Evolutionary conservation across 768 basidiomycete genomes (phyloP), one percentile per base, ranked within the genome.

Genomic region (Trametes cingulata): DNA sequence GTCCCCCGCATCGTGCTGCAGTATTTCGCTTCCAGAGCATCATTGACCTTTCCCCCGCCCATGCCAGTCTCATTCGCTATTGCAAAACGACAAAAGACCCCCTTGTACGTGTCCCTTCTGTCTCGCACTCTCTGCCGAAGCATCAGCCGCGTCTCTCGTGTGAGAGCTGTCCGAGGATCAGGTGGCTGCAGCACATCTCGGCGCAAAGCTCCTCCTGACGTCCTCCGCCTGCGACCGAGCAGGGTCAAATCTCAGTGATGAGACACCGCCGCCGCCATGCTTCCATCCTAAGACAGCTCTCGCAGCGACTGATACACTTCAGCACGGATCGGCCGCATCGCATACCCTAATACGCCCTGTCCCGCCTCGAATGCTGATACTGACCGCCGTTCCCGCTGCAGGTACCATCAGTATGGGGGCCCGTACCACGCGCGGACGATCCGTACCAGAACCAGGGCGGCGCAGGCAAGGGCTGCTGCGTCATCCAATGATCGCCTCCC

Each of bases 381-480:
- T n/a, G n/a, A n/a, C n/a, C n/a, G n/a, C n/a, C n/a, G n/a, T 9
- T 19, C 22, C 39, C 15, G 22, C 2, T 19, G 15, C 70, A 95
- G 92, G 85, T 95, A 52, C 94, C 95, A 15, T 93, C 90, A 35
- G 90, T 98, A 52, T 98, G 95, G 95, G 95, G 95, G 19, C 88
- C 91, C 15, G 83, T 95, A 29, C 85, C 84, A 68, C 93, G 92
- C 77, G 85, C 84, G 67, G 91, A 95, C 74, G 95, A 98, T 72
- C 95, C 95, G 40, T 98, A 94, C 74, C 90, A 91, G 56, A 90
- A 92, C 51, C 90, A 87, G 69, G 82, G 67, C 53, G 63, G 60
- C 43, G 53, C 50, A 29, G 61, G 58, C 50, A 67, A 66, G 58
- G 70, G 70, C 24, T 71, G 70, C 65, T 71, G 70, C 51, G 62